Evolutionary conservation across 2,329 filamentous ascomycete species (phyloP), one percentile per base, ranked within the genome.

Genomic region (Colletotrichum karsti): DNA sequence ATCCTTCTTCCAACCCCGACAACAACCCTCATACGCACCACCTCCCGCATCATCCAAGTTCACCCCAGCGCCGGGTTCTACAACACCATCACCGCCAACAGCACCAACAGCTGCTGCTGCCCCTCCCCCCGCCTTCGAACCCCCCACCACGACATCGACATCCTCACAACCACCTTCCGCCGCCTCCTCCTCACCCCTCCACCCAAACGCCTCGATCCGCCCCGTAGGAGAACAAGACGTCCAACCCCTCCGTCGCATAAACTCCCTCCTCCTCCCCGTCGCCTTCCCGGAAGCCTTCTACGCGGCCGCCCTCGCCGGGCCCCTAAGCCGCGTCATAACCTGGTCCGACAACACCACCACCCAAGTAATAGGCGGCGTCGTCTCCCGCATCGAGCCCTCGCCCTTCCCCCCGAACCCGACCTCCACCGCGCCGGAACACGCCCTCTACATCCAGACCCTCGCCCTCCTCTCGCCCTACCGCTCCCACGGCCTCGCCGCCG

Each of bases 211-310:
- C 20, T 77, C 79, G 65, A 87, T 91, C 74, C 83, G 84, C 6
- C 80, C 81, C 59, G 79, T 90, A 58, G 78, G 80, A 1, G 77
- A 82, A 48, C 74, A 79, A 50, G 88, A 91, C 77, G 78, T 91
- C 63, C 80, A 86, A 63, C 83, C 87, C 48, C 82, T 92, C 6
- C 88, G 87, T 41, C 87, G 89, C 72, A 90, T 92, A 77, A 91
- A 91, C 77, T 81, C 87, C 48, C 85, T 92, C 56, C 85, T 92
- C 58, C 87, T 92, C 1, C 88, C 87, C 55, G 87, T 92, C 66
- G 81, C 82, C 76, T 92, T 92, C 76, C 84, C 88, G 3, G 89
- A 91, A 75, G 82, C 83, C 53, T 92, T 92, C 80, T 92, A 91
- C 82, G 81, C 88, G 69, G 83, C 85, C 10, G 74, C 81, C 18